Conservation (phyloP, 768 basidiomycete genomes). For the Paxillus rubicundulus region DNA sequence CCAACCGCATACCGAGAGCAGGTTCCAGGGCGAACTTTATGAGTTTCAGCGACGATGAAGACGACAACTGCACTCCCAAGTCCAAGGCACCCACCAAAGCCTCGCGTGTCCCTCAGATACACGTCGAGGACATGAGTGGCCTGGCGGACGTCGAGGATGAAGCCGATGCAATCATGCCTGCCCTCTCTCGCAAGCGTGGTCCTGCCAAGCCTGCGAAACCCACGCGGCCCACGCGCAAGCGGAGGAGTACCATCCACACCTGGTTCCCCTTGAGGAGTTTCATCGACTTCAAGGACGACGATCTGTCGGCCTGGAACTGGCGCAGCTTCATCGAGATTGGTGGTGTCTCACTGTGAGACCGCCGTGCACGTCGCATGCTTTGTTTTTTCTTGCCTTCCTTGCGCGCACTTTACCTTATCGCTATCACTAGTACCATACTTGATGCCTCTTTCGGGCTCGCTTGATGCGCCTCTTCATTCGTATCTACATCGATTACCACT, state of each 20-base stretch:
- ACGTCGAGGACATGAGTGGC: slow-evolving; percentile 20
- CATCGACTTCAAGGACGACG: slow-evolving; percentile 58
- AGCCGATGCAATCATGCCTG: slow-evolving; percentile 24
- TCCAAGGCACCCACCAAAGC: slow-evolving; percentile 3
- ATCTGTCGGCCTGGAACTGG: slow-evolving; percentile 50
- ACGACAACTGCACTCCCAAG: slow-evolving; percentile 26
- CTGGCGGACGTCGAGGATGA: slow-evolving; percentile 35
- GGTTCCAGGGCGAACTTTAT: slow-evolving; percentile 51
- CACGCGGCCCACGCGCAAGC: slow-evolving; percentile 22
- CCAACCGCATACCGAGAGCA: slow-evolving; percentile 18
- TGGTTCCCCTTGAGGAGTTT: slow-evolving; percentile 63
- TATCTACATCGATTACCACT: slow-evolving; percentile 20
- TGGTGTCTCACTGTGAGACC: slow-evolving; percentile 19
- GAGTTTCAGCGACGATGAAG: slow-evolving; percentile 66
- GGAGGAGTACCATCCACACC: slow-evolving; percentile 44
- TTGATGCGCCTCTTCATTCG: slow-evolving; percentile 11
- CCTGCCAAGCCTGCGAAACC: slow-evolving; percentile 9
- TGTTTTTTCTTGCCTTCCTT: not conserved
- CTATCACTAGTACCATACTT: slow-evolving; percentile 16
- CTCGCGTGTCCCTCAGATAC: slow-evolving; percentile 11
- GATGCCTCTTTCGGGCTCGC: not conserved
- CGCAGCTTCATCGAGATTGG: slow-evolving; percentile 63
- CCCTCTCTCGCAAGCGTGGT: slow-evolving; percentile 8
- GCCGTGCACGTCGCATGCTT: not conserved
- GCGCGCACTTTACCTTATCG: slow-evolving; percentile 4